A percentile compares a stretch with the other conserved stretches of the same genome.
phyloP scores from a whole-genome alignment of 2,329 filamentous ascomycete species.

The Verticillium isaacii region DNA sequence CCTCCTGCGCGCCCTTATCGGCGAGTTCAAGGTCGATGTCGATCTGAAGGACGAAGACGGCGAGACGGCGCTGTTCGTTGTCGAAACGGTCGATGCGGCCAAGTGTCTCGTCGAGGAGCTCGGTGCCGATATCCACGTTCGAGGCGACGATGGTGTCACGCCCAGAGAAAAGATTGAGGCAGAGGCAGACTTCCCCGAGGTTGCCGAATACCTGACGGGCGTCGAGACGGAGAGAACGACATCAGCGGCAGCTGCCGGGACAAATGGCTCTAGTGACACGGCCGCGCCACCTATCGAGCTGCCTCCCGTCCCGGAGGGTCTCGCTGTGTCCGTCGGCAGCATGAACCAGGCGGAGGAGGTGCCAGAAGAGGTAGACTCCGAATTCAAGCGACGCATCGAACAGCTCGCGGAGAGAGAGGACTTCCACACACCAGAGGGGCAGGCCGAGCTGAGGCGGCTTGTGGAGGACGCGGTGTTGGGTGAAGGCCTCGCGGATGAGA shows the following conservation, averaged over 20 bases:
- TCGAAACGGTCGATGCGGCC: constrained; percentile 75
- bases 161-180: constrained; percentile 74
- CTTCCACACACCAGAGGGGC: constrained; percentile 75
- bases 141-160: constrained; percentile 71
- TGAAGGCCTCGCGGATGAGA: constrained; percentile 57
- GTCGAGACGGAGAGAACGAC: constrained; percentile 23
- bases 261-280: constrained; percentile 13
- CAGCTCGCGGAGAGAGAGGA: constrained; percentile 80
- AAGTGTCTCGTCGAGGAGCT: constrained; percentile 79
- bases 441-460: constrained; percentile 71
- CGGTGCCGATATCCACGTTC: constrained; percentile 59
- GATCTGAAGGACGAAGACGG: constrained; percentile 85
- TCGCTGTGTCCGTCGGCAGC: constrained; percentile 73
- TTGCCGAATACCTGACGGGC: constrained; percentile 64
- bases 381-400: constrained; percentile 82
- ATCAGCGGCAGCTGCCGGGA: constrained; percentile 18
- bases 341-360: constrained; percentile 60
- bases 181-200: constrained; percentile 72
- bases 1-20: constrained; percentile 70
- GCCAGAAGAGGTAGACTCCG: constrained; percentile 66
- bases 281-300: constrained; percentile 31
- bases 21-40: constrained; percentile 71
- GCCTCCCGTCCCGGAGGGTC: constrained; percentile 67
- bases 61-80: constrained; percentile 93
- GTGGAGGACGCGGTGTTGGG: constrained; percentile 76